phyloP scores from a whole-genome alignment of 2,329 filamentous ascomycete species.

The Aspergillus ochraceoroseus region DNA sequence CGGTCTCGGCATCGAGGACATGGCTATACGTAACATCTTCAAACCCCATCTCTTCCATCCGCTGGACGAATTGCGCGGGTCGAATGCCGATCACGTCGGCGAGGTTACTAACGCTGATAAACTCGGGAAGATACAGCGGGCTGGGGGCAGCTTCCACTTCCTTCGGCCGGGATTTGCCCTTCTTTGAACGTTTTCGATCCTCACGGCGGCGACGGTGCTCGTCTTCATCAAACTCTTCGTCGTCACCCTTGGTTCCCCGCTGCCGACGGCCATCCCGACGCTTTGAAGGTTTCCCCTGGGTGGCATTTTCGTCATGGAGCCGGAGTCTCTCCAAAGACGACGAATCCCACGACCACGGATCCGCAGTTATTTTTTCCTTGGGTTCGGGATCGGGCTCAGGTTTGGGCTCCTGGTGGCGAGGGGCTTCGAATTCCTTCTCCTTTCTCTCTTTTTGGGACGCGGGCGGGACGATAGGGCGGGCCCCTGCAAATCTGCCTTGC shows the following conservation, averaged over 20 bases:
- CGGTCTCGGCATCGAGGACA: conserved; percentile 84
- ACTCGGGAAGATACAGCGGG: conserved; percentile 76
- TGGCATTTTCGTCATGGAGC: conserved; percentile 7
- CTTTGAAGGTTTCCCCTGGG: conserved; percentile 23
- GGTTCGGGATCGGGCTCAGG: neutral
- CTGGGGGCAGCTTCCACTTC: conserved; percentile 45
- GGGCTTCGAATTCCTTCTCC: neutral
- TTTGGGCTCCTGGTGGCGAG: conserved; percentile 1
- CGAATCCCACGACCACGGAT: conserved; percentile 31
- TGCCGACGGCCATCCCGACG: conserved; percentile 24
- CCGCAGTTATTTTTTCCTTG: conserved; percentile 9
- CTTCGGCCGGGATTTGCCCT: conserved; percentile 42
- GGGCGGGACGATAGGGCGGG: conserved; percentile 4
- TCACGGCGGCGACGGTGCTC: conserved; percentile 32
- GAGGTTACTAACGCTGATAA: conserved; percentile 80
- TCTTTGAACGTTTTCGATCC: conserved; percentile 38
- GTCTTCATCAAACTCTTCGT: conserved; percentile 39
- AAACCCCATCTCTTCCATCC: conserved; percentile 81
- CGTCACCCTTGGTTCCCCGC: conserved; percentile 26
- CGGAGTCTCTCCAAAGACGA: conserved; percentile 27
- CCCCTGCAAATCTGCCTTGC: conserved; percentile 3
- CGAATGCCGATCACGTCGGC: conserved; percentile 69
- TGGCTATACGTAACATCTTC: conserved; percentile 77
- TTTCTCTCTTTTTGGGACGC: conserved; percentile 3
- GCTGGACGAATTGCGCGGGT: conserved; percentile 64